phyloP scores from a whole-genome alignment of 306 rosid species.

The Rubus parviflorus region DNA sequence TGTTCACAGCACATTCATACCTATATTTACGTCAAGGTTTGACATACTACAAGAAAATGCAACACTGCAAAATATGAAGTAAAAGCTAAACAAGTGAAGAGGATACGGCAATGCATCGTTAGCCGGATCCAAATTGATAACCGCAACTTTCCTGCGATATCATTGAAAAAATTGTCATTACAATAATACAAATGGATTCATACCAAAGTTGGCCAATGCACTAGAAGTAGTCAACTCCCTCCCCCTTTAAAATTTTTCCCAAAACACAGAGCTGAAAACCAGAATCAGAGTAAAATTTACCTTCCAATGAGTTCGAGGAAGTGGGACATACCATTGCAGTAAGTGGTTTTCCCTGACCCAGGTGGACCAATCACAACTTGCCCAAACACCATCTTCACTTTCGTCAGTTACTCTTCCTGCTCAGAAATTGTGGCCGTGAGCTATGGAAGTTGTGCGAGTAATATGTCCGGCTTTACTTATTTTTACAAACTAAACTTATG shows the following conservation, averaged over 20 bases:
- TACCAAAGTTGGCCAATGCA: not conserved
- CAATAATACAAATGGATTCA: not conserved
- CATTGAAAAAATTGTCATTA: not conserved
- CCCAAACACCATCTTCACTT: constrained; percentile 51
- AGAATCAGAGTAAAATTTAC: constrained; percentile 22
- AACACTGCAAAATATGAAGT: constrained; percentile 6
- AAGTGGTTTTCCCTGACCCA: constrained; percentile 99
- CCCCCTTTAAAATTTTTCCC: no score
- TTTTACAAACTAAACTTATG: no score
- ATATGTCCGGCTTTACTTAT: no score
- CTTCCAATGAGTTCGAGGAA: constrained; percentile 88
- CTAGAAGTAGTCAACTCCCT: no score
- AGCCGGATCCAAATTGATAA: constrained; percentile 93
- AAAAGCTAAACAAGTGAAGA: constrained; percentile 9
- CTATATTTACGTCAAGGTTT: constrained; percentile 50
- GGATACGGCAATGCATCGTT: constrained; percentile 94
- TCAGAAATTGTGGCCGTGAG: not conserved
- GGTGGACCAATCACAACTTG: constrained; percentile 97
- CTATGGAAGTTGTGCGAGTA: not conserved
- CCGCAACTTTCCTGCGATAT: constrained; percentile 76
- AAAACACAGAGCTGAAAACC: not conserved
- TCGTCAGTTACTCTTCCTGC: not conserved
- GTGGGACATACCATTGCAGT: constrained; percentile 98
- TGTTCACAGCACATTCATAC: constrained; percentile 78
- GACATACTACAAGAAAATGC: constrained; percentile 21